phyloP scores from a whole-genome alignment of 805 yeast genomes.

The Tetrapisispora nanseiensis region DNA sequence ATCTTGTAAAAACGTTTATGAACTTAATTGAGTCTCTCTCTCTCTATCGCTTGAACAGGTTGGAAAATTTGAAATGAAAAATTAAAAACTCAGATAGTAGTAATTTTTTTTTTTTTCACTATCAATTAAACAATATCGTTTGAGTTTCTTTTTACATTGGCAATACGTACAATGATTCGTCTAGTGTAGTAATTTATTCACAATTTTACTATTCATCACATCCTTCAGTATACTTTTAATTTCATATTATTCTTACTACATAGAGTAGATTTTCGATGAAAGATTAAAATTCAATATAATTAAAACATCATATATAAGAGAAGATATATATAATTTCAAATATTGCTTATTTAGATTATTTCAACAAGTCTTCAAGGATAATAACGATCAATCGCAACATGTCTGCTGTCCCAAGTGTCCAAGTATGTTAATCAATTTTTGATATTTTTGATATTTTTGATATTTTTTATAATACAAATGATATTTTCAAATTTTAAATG shows the following conservation, averaged over 20 bases:
- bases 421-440: constrained; percentile 12
- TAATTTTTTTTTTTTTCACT: too few species aligned
- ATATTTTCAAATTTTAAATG: too few species aligned
- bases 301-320: background rate
- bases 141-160: background rate
- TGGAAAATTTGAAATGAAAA: background rate
- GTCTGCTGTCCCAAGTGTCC: constrained; percentile 75
- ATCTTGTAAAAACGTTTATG: too few species aligned
- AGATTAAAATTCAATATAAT: background rate
- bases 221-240: background rate
- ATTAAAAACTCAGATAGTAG: too few species aligned
- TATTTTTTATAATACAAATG: background rate
- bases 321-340: background rate
- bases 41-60: too few species aligned
- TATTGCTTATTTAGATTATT: background rate
- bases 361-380: constrained; percentile 4
- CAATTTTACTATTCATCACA: too few species aligned
- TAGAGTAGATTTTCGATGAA: background rate
- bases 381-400: constrained; percentile 29
- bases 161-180: background rate
- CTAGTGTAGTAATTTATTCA: background rate
- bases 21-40: too few species aligned
- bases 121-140: background rate
- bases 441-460: background rate
- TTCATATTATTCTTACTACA: background rate